phyloP scores from a whole-genome alignment of 306 rosid genomes.

The Glycyrrhiza uralensis region DNA sequence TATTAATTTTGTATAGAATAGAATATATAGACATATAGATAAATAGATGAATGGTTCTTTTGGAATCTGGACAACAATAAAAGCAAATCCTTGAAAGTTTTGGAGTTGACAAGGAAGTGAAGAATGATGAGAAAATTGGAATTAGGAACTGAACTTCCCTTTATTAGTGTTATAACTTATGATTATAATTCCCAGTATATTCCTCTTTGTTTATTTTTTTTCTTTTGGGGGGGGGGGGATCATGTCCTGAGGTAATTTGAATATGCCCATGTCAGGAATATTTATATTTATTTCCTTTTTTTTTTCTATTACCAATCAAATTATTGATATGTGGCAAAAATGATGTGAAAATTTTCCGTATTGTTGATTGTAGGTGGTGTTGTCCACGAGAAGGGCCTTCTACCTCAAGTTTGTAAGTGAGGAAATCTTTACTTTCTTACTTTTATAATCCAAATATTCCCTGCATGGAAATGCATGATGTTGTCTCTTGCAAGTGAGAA shows the following conservation, averaged over 20 bases:
- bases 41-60: background rate
- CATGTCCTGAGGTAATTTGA: background rate
- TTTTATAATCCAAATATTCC: background rate
- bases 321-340: background rate
- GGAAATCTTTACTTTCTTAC: background rate
- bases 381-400: conserved; percentile 93
- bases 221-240: background rate
- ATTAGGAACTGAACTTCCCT: background rate
- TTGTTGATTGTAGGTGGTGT: conserved; percentile 63
- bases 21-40: background rate
- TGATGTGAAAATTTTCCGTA: background rate
- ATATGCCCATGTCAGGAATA: background rate
- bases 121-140: background rate
- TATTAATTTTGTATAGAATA: too few relatives aligned
- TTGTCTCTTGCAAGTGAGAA: background rate
- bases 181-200: background rate
- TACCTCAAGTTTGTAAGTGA: conserved; percentile 76
- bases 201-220: too few relatives aligned
- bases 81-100: background rate
- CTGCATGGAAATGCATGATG: background rate
- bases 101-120: conserved; percentile 9
- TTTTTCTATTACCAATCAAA: background rate
- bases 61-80: background rate
- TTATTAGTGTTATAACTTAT: too few relatives aligned
- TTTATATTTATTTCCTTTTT: background rate